Evolutionary conservation across 2,329 filamentous ascomycete genomes (phyloP).

Genomic region (Pseudogymnoascus sp.): DNA sequence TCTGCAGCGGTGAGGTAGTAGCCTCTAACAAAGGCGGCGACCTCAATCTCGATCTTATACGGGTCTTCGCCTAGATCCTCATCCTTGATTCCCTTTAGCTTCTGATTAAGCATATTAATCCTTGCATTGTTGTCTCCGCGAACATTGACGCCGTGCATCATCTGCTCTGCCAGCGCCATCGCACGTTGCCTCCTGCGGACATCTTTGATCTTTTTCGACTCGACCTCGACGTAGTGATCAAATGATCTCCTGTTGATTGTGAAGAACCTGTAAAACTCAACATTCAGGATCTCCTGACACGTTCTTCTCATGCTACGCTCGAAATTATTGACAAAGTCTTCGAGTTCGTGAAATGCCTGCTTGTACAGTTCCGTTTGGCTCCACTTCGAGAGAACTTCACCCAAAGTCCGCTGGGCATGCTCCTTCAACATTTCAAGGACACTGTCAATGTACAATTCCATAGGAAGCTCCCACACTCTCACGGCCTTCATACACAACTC

Average conservation of each 20-base stretch:
- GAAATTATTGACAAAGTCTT: neutral
- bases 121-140: neutral
- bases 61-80: constrained; percentile 45
- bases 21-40: constrained; percentile 54
- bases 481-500: constrained; percentile 50
- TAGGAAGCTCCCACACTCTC: constrained; percentile 47
- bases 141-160: neutral
- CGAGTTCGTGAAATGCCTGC: constrained; percentile 36
- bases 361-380: constrained; percentile 43
- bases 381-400: constrained; percentile 38
- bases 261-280: constrained; percentile 48
- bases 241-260: constrained; percentile 48
- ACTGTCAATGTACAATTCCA: constrained; percentile 35
- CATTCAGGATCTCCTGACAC: constrained; percentile 35
- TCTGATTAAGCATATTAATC: neutral
- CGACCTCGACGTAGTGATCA: constrained; percentile 36
- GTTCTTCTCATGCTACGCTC: constrained; percentile 27
- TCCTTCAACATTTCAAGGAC: constrained; percentile 41
- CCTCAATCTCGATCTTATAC: constrained; percentile 51
- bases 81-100: constrained; percentile 12
- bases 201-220: constrained; percentile 38
- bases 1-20: constrained; percentile 62
- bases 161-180: constrained; percentile 28
- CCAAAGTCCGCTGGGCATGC: constrained; percentile 33
- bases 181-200: constrained; percentile 44